Evolutionary conservation across 108 stramenopile genomes (phyloP).

Genomic region (Cyclotella kingstonii): DNA sequence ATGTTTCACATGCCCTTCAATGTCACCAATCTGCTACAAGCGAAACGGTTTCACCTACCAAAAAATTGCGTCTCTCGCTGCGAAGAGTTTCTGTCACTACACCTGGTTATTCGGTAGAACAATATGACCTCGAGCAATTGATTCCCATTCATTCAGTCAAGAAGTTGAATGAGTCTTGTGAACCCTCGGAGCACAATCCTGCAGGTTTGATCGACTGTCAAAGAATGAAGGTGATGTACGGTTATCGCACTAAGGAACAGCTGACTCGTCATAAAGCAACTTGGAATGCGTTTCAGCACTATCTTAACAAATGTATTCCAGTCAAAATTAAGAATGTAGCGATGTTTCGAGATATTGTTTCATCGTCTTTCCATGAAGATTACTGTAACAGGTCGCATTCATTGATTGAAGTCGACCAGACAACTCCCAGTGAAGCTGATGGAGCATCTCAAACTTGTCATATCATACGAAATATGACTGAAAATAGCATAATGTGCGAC

Average conservation of each 20-base stretch:
- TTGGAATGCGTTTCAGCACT: conserved; percentile 31
- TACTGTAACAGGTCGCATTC: neutral
- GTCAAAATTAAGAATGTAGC: conserved; percentile 22
- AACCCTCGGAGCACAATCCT: neutral
- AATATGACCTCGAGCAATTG: conserved; percentile 18
- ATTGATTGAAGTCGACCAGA: neutral
- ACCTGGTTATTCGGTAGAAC: conserved; percentile 17
- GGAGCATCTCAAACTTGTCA: no score
- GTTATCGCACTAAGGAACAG: no score
- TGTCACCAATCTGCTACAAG: neutral
- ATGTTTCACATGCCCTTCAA: neutral
- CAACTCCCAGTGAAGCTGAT: no score
- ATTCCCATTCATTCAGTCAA: neutral
- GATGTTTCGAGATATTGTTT: conserved; percentile 10
- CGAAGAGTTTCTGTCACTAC: neutral
- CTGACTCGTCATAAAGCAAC: neutral
- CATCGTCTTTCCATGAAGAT: neutral
- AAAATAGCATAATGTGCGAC: neutral
- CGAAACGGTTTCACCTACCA: neutral
- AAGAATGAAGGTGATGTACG: neutral
- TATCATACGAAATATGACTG: no score
- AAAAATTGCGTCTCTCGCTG: neutral
- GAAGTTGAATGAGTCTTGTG: neutral
- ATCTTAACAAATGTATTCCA: conserved; percentile 29
- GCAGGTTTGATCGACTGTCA: neutral